phyloP scores from a whole-genome alignment of 345 rosid genomes.

The Linum tenue region DNA sequence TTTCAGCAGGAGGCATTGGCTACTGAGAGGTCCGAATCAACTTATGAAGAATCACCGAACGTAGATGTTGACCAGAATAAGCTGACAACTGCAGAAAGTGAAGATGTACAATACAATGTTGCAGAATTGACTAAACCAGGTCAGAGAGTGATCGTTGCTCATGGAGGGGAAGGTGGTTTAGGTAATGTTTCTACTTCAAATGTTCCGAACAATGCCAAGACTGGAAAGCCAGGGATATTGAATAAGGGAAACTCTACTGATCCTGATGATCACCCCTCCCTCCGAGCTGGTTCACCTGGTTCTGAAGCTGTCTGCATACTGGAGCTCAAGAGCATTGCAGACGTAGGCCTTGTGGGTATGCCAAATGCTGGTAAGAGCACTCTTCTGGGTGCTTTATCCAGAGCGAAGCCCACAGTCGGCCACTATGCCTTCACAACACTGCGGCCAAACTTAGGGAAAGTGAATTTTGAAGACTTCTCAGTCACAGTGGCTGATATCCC shows the following conservation, averaged over 20 bases:
- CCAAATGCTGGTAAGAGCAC: constrained; percentile 97
- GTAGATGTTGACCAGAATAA: constrained; percentile 17
- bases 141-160: constrained; percentile 58
- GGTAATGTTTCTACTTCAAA: constrained; percentile 49
- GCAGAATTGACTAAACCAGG: constrained; percentile 66
- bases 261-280: constrained; percentile 26
- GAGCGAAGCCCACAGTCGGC: constrained; percentile 77
- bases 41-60: constrained; percentile 10
- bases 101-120: constrained; percentile 44
- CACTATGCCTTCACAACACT: constrained; percentile 86
- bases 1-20: constrained; percentile 16
- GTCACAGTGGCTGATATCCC: constrained; percentile 93
- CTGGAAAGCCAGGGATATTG: constrained; percentile 7
- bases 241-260: constrained; percentile 15
- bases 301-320: constrained; percentile 52
- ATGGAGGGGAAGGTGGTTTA: constrained; percentile 81
- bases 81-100: constrained; percentile 25
- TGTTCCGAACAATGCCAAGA: constrained; percentile 32
- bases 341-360: constrained; percentile 95
- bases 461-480: constrained; percentile 66
- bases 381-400: constrained; percentile 74
- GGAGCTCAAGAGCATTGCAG: constrained; percentile 92
- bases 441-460: constrained; percentile 77
- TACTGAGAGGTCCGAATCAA: constrained; percentile 6
- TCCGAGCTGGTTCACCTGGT: constrained; percentile 50